phyloP scores from a whole-genome alignment of 2,329 filamentous ascomycete genomes.

The Paracoccidioides lutzii region DNA sequence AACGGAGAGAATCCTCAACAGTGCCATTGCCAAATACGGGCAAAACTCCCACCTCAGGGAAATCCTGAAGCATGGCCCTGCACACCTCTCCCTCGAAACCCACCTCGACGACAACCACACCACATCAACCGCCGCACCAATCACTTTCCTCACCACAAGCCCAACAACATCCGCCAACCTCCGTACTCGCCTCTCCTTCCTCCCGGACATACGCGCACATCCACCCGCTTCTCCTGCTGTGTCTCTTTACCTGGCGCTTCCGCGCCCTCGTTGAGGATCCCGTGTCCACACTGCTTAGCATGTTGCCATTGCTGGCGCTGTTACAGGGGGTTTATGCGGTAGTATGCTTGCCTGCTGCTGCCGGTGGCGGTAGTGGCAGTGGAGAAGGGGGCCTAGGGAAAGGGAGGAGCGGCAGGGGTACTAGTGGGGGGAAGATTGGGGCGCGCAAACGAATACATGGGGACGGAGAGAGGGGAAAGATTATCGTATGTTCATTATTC shows the following conservation, averaged over 20 bases:
- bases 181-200: conserved; percentile 35
- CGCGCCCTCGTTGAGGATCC: conserved; percentile 56
- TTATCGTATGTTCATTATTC: conserved; percentile 14
- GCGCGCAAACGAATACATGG: conserved; percentile 3
- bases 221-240: conserved; percentile 56
- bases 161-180: conserved; percentile 29
- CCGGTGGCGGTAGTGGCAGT: conserved; percentile 7
- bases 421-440: conserved; percentile 6
- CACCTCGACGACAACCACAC: not conserved
- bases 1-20: not conserved
- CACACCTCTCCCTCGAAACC: conserved; percentile 5
- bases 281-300: conserved; percentile 46
- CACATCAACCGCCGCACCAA: conserved; percentile 12
- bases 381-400: not conserved
- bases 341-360: conserved; percentile 41
- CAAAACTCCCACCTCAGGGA: not conserved
- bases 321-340: conserved; percentile 50
- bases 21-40: not conserved
- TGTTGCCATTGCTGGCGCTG: conserved; percentile 49
- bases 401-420: conserved; percentile 9
- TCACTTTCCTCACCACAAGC: conserved; percentile 8
- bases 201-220: conserved; percentile 48
- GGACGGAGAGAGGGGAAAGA: conserved; percentile 11
- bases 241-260: conserved; percentile 52
- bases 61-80: not conserved